Base-by-base conservation (phyloP, 2,329 filamentous ascomycete species). In the Mariannaea sp. region DNA sequence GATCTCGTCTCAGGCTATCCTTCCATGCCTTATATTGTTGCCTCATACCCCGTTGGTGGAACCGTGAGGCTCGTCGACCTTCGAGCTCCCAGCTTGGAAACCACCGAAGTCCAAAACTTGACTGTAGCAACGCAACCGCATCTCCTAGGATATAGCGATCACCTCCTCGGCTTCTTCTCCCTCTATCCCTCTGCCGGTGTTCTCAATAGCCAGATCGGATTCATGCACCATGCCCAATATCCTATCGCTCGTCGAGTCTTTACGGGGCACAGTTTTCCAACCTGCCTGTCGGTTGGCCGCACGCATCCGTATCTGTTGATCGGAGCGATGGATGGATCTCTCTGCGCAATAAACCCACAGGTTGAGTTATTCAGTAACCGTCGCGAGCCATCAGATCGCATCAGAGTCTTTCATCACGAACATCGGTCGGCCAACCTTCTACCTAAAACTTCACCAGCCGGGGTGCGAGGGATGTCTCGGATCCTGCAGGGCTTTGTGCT, bases 1-100 rank as follows among this genome's bases (percentile, higher is more conserved):
- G 80, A 84, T 59, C 74, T 85, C 26, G 75, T 75, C 52, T 80
- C 80, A 0, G 80, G 76, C 16, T 84, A 82, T 57, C 82, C 82
- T 4, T 80, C 81, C 1, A 71, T 80, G 50, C 82, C 82, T 0
- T 81, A 80, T 57, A 65, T 83, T 7, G 71, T 85, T n/a, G 77
- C 79, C 6, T 82, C 81, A 1, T 73, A 76, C 4, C 81, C 82
- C 0, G 72, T 84, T 12, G 80, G 80, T 16, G 82, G 82, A 47
- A 74, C 78, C 17, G 70, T 77, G 17, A 80, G 78, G 17, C 65
- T 85, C 8, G 72, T 81, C 5, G 81, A 85, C 64, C 70, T 85
- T 8, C 73, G 73, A 17, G 73, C 76, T 19, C 81, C 82, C 1
- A 79, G 76, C 58, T 72, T 70, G 56, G 81, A 85, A 62, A 74